Percentiles rank a stretch among this genome's conserved stretches.
Conservation (phyloP, 169 alveolate species). For the Plasmodium billcollinsi region DNA sequence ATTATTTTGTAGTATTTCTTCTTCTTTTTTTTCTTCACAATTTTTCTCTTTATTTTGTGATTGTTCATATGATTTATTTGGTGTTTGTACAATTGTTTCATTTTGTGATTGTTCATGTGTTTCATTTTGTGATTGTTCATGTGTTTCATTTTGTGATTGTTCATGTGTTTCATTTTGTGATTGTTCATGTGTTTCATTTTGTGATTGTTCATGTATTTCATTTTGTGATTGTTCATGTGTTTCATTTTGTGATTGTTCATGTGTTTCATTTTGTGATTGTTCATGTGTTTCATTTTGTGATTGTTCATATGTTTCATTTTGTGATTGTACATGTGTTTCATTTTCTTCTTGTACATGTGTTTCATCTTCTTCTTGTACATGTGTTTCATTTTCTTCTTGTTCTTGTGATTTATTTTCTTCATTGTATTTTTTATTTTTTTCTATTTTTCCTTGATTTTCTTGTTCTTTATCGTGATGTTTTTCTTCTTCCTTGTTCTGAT, state of each 20-base stretch:
- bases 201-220: not conserved
- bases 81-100: not conserved
- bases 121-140: not conserved
- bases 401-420: not conserved
- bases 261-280: not conserved
- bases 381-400: not conserved
- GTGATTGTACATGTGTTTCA: not conserved
- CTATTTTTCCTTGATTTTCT: not conserved
- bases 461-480: not conserved
- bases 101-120: not conserved
- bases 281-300: not conserved
- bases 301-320: not conserved
- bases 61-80: not conserved
- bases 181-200: not conserved
- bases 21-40: not conserved
- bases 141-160: not conserved
- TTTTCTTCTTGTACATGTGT: not conserved
- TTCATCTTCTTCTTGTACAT: not conserved
- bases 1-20: not conserved
- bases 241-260: not conserved
- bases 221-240: not conserved
- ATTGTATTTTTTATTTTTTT: not conserved
- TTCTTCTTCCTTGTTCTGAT: not conserved
- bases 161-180: not conserved
- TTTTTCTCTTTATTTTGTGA: not conserved